These are phyloP conservation scores for Sesbania bispinosa DNA, from an alignment of 306 rosid genomes.

Conservation along the genomic window DNA sequence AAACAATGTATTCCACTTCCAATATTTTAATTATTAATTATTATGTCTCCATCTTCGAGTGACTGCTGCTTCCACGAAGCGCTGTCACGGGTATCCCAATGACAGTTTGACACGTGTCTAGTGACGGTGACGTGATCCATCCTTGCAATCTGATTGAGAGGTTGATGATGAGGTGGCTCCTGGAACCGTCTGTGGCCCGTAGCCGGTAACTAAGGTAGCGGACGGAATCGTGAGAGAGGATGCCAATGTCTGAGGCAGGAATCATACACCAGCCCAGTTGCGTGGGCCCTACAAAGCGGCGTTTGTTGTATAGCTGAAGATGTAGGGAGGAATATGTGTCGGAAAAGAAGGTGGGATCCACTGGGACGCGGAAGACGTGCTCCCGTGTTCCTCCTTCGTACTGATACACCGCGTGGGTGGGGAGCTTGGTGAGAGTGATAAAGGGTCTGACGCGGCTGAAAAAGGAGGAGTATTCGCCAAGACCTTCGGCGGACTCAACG, in stretches of 20 bases:
- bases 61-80: neutral
- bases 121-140: too few relatives aligned
- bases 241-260: slow-evolving; percentile 43
- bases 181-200: slow-evolving; percentile 54
- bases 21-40: too few relatives aligned
- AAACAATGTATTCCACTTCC: too few relatives aligned
- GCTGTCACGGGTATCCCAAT: slow-evolving; percentile 54
- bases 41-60: too few relatives aligned
- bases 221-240: slow-evolving; percentile 30
- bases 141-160: slow-evolving; percentile 37
- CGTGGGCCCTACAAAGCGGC: slow-evolving; percentile 38
- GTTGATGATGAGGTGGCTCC: slow-evolving; percentile 37
- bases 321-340: slow-evolving; percentile 33
- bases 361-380: slow-evolving; percentile 43
- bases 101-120: slow-evolving; percentile 41
- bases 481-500: slow-evolving; percentile 44
- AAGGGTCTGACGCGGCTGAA: too few relatives aligned
- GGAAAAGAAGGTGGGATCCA: slow-evolving; percentile 43
- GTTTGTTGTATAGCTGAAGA: slow-evolving; percentile 39
- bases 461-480: slow-evolving; percentile 23
- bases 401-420: slow-evolving; percentile 19
- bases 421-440: slow-evolving; percentile 43
- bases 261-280: slow-evolving; percentile 54
- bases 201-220: slow-evolving; percentile 57
- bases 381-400: slow-evolving; percentile 35